Base-by-base conservation (phyloP, 2,329 filamentous ascomycete species). In the Chaetomiaceae sp. region DNA sequence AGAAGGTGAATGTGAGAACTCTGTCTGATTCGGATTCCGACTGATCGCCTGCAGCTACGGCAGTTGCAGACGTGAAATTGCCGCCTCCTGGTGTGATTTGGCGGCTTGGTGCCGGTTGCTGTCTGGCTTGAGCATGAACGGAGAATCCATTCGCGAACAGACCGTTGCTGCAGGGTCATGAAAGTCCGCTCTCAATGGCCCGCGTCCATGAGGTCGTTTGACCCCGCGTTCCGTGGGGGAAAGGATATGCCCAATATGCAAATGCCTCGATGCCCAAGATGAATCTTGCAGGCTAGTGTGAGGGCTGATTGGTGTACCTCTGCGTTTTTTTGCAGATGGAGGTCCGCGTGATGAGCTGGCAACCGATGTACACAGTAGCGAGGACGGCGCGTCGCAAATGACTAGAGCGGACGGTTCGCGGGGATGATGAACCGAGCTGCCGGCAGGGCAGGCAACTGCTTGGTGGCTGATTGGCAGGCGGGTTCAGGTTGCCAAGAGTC, bases 241-340 rank as follows among this genome's bases (percentile, higher is more conserved):
- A n/a, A n/a, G n/a, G n/a, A n/a, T n/a, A n/a, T n/a, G n/a, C n/a
- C n/a, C 18, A 27, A 32, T 26, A 39, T 30, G 35, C 47, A 14
- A 39, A 15, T 11, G 34, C n/a, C 39, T 50, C 40, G 47, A 48
- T 45, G 50, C 45, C 47, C 41, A 43, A 47, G 29, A 15, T 24
- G 42, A 42, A 39, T 48, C 38, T 42, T 42, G 22, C 22, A 39
- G 43, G 29, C 14, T 29, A 33, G 38, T 38, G 38, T n/a, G 33
- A 9, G 15, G 45, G 27, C 33, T 53, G 48, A 52, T 52, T 52
- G 50, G 50, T 50, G 50, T 50, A n/a, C 34, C 47, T n/a, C n/a
- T n/a, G 42, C 48, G 44, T 29, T 36, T 27, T 36, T 36, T 15
- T 50, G 50, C 50, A 49, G 47, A 38, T 26, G 39, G 35, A 24